Evolutionary conservation across 148 eudicot species (phyloP).

Genomic region (Vaccinium darrowii): DNA sequence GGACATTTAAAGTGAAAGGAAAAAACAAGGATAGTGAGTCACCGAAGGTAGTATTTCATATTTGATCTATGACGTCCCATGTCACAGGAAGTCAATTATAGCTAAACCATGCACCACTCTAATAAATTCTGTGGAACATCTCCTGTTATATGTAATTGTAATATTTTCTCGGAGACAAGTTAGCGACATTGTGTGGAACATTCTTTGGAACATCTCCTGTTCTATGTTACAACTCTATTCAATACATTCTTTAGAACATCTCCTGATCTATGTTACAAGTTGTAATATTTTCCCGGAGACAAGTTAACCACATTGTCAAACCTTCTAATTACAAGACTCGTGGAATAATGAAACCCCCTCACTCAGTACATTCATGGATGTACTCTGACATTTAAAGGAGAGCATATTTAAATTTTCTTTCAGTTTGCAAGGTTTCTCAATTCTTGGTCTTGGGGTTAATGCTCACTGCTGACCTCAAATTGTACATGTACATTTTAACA

Average conservation of each 20-base stretch:
- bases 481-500: too few relatives aligned
- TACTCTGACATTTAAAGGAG: not conserved
- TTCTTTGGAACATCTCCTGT: too few relatives aligned
- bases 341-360: not conserved
- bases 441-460: not conserved
- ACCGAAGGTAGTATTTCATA: not conserved
- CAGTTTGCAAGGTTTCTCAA: not conserved
- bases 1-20: not conserved
- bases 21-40: constrained; percentile 4
- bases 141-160: not conserved
- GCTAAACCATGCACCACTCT: not conserved
- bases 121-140: not conserved
- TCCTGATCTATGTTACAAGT: not conserved
- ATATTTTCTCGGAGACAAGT: not conserved
- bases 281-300: not conserved
- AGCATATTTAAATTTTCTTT: not conserved
- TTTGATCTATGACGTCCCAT: not conserved
- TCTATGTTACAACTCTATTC: not conserved
- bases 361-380: not conserved
- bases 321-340: constrained; percentile 1
- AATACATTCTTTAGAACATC: not conserved
- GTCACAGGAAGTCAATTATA: not conserved
- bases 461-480: not conserved
- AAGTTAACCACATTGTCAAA: not conserved
- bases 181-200: not conserved